Base-by-base conservation (phyloP, 2,329 filamentous ascomycete genomes). In the Nemania serpens region DNA sequence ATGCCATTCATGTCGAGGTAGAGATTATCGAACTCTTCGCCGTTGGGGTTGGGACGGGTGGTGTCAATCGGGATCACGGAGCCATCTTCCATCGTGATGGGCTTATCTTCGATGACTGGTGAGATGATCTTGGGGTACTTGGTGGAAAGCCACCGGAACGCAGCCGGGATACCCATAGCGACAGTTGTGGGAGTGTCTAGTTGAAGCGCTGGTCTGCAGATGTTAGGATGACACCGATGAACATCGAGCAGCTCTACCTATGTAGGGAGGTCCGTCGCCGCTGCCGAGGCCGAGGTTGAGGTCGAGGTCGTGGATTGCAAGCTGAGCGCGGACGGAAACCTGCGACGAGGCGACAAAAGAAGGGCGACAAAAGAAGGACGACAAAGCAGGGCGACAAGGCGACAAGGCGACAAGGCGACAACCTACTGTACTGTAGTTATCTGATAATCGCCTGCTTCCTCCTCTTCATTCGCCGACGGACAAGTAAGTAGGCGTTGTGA, bases 1-100 rank as follows among this genome's bases (percentile, higher is more conserved):
- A 99, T 99, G 75, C 95, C 96, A 77, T 99, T 99, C 94, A 99
- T 98, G 73, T 99, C 95, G 65, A 99, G 86, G 74, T 99, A 99
- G 5, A 99, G 82, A 72, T 99, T 99, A 79, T 99, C 94, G 72
- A 97, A 91, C 76, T 99, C 95, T 78, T 98, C 94, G 75, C 93
- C 93, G 78, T 99, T 99, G 2, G 96, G 96, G 73, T 99, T 99
- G 5, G 91, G 88, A 41, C 86, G 82, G 6, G 90, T 93, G 11
- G 87, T 88, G 74, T 99, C 93, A 63, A 98, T 86, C 2, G 95
- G 95, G 59, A 97, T 89, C 68, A 86, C 82, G 45, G 88, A 84
- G 67, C 93, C 94, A 83, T 97, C 91, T 10, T 85, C 83, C 76
- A 98, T 86, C 66, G 88, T 88, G 58, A 90, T 82, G 10, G 93